Base-by-base conservation (phyloP, 2,329 filamentous ascomycete species). In the Aspergillus sp. region DNA sequence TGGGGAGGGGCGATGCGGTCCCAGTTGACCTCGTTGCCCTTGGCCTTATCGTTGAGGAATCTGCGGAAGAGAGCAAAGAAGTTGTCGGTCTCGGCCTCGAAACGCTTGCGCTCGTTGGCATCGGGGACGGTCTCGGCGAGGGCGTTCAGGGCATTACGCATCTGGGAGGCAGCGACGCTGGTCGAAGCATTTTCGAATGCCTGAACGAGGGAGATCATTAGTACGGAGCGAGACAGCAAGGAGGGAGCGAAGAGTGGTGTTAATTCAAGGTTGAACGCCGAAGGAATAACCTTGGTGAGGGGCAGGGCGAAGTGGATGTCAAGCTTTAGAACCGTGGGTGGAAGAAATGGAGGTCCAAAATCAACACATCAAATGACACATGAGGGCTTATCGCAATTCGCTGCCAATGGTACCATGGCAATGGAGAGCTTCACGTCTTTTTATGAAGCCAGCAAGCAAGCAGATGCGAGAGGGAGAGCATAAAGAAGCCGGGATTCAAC, bases 71-170 rank as follows among this genome's bases (percentile, higher is more conserved):
- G 90, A 62, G 92, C 90, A 77, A 99, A 99, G 85, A 99, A 99
- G 88, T 99, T 99, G 87, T 99, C 95, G 93, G 97, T 98, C 82
- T 99, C 94, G 4, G 93, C 96, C 83, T 98, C 94, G 79, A 98
- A 98, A 67, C 96, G 87, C 91, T 81, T 80, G 82, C 86, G 87
- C 75, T 86, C 83, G 32, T 76, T 82, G 58, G 90, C 84, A 75
- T 98, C 92, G 72, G 88, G 86, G 76, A 97, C 93, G 10, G 89
- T 90, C 81, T 99, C 95, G 70, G 91, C 86, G 65, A 99, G 89
- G 78, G 89, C 88, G 77, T 96, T 98, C 77, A 99, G 85, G 63
- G 92, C 86, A 85, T 99, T 99, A 80, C 95, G 92, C 95, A 99
- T 99, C 84, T 99, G 95, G 62, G 93, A 96, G 58, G 95, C 95